Evolutionary conservation across 2,329 filamentous ascomycete species (phyloP), one percentile per base, ranked within the genome.

Genomic region (Diplocarpon mali): DNA sequence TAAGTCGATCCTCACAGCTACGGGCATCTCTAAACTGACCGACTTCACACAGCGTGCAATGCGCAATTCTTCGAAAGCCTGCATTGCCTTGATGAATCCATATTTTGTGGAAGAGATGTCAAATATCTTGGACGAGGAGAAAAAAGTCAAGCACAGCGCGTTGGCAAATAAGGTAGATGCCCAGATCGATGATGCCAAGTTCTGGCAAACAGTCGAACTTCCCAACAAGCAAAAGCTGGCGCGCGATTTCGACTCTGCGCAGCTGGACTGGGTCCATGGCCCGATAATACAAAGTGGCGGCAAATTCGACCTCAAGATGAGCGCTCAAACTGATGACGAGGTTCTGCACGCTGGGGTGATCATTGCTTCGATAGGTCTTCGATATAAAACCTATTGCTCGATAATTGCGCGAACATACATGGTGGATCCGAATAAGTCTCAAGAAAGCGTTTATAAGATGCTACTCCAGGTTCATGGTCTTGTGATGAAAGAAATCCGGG

Each of bases 71-170:
- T 92, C 92, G 44, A 85, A 92, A 61, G 90, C 92, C 38, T 95
- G 89, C 56, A 90, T 93, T 53, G 89, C 88, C 47, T 71, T 96
- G 48, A 93, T 96, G 81, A 87, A 87, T 40, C 87, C 90, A 48
- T 98, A 92, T 66, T 96, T 96, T 64, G 81, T 98, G 53, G 92
- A 98, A 61, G 89, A 95, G 64, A 96, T 98, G 89, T 95, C 90
- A 40, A 83, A 85, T 56, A 83, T 96, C 42, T 78, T 98, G 48
- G 92, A 98, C 60, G 83, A 89, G 55, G 93, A 96, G 65, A 95
- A 95, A 71, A 95, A 95, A 62, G 87, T 96, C 61, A 92, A 88
- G 52, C 92, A 98, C 66, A 85, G 82, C 53, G 74, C 75, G 2
- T 74, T 98, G 7, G 80, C 85, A n/a, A 80, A 86, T 58, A 92